Evolutionary conservation across 441 rosid genomes (phyloP).

Genomic region (Adansonia rubrostipa): DNA sequence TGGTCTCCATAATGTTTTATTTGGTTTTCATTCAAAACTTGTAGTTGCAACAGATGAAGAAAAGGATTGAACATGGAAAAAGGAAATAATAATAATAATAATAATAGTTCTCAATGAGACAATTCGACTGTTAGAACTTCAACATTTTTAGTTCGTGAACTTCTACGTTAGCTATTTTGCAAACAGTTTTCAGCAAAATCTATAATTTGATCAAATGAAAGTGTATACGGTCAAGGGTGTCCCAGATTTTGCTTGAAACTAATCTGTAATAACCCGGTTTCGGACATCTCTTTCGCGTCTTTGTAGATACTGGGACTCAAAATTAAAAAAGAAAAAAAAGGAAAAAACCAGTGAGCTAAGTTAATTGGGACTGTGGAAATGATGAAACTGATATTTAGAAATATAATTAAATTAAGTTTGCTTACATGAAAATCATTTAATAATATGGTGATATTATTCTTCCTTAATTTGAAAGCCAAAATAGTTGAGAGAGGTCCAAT

Average conservation of each 20-base stretch:
- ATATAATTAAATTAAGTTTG: slow-evolving; percentile 9
- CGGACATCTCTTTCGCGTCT: no score
- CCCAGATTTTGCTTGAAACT: no score
- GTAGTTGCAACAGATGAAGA: neutral
- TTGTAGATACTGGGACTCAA: no score
- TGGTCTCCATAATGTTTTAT: slow-evolving; percentile 2
- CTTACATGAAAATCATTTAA: slow-evolving; percentile 30
- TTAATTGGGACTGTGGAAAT: neutral
- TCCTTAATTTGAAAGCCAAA: slow-evolving; percentile 37
- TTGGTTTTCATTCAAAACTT: neutral
- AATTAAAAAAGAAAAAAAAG: neutral
- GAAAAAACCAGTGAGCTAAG: neutral
- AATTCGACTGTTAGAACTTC: neutral
- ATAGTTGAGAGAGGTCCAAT: slow-evolving; percentile 24
- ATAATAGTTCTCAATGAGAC: neutral
- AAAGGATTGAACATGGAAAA: slow-evolving; percentile 3
- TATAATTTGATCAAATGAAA: no score
- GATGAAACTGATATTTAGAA: neutral
- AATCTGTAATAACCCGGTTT: no score
- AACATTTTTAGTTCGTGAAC: no score
- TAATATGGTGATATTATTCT: neutral
- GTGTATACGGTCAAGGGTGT: no score
- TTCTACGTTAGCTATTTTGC: no score
- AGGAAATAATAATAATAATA: no score
- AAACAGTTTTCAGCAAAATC: no score